A percentile compares a stretch with the other conserved stretches of the same genome.
These are phyloP conservation scores for Tillandsia fasciculata DNA, from an alignment of 176 grass and related monocot species.

Conservation along the genomic window DNA sequence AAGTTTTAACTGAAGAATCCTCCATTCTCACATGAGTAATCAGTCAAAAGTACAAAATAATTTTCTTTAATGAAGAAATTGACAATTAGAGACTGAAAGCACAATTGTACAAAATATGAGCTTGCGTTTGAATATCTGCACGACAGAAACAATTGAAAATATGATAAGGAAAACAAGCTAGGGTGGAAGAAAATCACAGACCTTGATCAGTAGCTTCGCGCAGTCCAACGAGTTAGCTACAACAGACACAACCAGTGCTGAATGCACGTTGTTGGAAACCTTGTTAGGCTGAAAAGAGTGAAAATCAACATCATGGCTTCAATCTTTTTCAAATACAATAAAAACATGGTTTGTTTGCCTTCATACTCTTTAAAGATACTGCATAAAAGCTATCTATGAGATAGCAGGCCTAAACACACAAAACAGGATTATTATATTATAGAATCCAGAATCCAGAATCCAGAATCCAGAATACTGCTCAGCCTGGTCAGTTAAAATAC, in stretches of 20 bases:
- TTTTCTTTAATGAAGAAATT: not conserved
- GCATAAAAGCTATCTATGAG: not conserved
- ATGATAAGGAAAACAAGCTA: too few species aligned
- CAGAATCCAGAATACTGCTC: too few species aligned
- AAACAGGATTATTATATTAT: too few species aligned
- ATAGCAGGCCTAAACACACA: too few species aligned
- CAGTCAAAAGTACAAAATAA: not conserved
- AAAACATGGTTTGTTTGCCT: not conserved
- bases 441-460: too few species aligned
- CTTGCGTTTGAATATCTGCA: too few species aligned
- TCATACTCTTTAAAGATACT: not conserved
- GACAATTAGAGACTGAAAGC: not conserved
- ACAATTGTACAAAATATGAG: not conserved
- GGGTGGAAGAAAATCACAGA: not conserved
- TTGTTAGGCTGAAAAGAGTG: conserved; percentile 7
- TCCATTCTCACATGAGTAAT: too few species aligned
- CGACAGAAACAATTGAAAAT: too few species aligned
- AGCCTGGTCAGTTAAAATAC: too few species aligned
- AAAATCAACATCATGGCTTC: not conserved
- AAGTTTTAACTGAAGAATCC: too few species aligned
- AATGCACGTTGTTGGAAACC: not conserved
- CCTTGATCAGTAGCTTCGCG: not conserved
- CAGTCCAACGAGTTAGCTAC: not conserved
- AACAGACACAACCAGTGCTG: conserved; percentile 2
- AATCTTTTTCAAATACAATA: not conserved